Base-by-base conservation (phyloP, 208 protist genomes). In the Trypanosoma platydactyli region DNA sequence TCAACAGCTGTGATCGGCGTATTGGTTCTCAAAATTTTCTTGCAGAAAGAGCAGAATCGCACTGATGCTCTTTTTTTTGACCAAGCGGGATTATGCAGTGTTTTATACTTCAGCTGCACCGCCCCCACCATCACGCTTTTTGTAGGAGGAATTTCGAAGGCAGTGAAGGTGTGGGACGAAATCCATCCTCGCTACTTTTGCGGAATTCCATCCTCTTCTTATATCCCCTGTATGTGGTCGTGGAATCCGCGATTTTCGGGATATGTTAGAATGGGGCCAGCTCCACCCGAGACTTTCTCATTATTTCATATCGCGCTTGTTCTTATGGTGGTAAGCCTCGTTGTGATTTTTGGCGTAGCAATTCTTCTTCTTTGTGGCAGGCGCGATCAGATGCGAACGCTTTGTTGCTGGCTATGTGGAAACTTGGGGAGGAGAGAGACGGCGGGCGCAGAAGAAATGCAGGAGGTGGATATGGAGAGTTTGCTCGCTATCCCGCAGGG, bases 151-250 rank as follows among this genome's bases (percentile, higher is more conserved):
- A 40, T 41, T 0, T 4, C 24, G 18, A 5, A 22, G 0, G 5
- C 49, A 59, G 50, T 58, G 50, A 29, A 38, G n/a, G 13, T 67
- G 3, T 67, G 61, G 61, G 61, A 67, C n/a, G 18, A 58, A 20
- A 18, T 67, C 41, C 20, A 5, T 58, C 2, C 48, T 4, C 30
- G 15, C 1, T 58, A 58, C 54, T 67, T 67, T 57, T 67, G 61
- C 48, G 20, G 12, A 1, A 29, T 67, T 15, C 35, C 48, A 5
- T 67, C 61, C 18, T 20, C 51, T 4, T 35, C 38, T 0, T 33
- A 25, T 30, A 1, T 67, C 18, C 61, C 61, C 12, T 67, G 61
- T 22, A 58, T 35, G 48, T 67, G 51, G 51, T 67, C 61, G 5
- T 4, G 30, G 1, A 41, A 49, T 2, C 30, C 29, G 20, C 5